Percentiles rank a stretch among this genome's conserved stretches.
Conservation (phyloP, 179 eudicot genomes). For the Vitellaria paradoxa region DNA sequence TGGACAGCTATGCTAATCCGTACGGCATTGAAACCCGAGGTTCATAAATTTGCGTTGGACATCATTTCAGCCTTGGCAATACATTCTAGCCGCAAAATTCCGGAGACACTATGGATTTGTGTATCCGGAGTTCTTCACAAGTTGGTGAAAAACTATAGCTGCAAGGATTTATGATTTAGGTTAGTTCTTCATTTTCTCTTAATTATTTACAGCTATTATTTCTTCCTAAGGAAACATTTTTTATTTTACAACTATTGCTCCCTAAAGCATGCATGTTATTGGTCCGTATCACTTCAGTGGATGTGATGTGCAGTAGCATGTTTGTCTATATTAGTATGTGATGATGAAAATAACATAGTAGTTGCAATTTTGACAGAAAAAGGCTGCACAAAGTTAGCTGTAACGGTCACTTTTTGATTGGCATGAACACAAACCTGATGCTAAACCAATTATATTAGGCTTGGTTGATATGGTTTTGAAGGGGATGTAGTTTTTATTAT, state of each 20-base stretch:
- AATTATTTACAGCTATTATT: too few relatives aligned
- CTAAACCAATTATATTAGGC: too few relatives aligned
- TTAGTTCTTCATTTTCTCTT: not conserved
- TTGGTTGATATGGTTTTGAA: too few relatives aligned
- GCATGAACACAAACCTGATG: too few relatives aligned
- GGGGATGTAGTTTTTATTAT: too few relatives aligned
- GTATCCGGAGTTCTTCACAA: conserved; percentile 58
- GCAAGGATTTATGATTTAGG: not conserved
- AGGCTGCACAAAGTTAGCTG: too few relatives aligned
- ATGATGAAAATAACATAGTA: not conserved
- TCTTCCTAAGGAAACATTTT: not conserved
- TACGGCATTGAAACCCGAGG: conserved; percentile 63
- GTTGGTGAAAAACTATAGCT: conserved; percentile 23
- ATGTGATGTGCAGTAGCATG: not conserved
- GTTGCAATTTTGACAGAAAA: too few relatives aligned
- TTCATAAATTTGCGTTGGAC: conserved; percentile 60
- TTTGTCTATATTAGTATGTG: not conserved
- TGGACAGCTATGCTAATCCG: conserved; percentile 82
- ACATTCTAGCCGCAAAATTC: conserved; percentile 52
- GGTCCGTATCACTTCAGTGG: not conserved
- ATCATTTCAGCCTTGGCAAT: conserved; percentile 38
- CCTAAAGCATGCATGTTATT: not conserved
- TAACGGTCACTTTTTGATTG: not conserved
- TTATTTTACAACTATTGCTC: not conserved
- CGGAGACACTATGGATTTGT: conserved; percentile 55